Percentiles rank a stretch among this genome's conserved stretches.
phyloP scores from a whole-genome alignment of 2,329 filamentous ascomycete species.

The Talaromyces funiculosus region DNA sequence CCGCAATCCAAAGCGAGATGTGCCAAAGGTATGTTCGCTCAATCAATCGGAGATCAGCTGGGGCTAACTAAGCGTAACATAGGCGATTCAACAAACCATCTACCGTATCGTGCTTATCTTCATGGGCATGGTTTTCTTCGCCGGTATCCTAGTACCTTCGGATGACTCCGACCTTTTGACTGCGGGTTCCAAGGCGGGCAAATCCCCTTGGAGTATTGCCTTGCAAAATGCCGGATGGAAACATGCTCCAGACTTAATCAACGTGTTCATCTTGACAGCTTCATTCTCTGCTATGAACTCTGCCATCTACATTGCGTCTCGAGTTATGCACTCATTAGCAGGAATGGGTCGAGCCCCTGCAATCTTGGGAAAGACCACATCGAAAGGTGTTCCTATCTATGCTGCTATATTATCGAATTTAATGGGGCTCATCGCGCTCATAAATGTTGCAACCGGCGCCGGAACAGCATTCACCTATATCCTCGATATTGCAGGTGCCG shows the following conservation, averaged over 20 bases:
- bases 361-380: conserved; percentile 37
- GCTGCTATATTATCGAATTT: conserved; percentile 39
- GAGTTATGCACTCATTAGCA: conserved; percentile 62
- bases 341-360: conserved; percentile 40
- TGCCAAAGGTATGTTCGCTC: conserved; percentile 43
- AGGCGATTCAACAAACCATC: conserved; percentile 48
- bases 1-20: conserved; percentile 63
- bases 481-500: conserved; percentile 27
- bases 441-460: conserved; percentile 59
- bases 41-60: background rate
- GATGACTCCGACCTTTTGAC: conserved; percentile 51
- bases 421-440: conserved; percentile 61
- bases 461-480: conserved; percentile 51
- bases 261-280: conserved; percentile 36
- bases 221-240: conserved; percentile 30
- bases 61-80: background rate
- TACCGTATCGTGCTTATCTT: conserved; percentile 64
- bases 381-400: conserved; percentile 39
- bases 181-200: conserved; percentile 27
- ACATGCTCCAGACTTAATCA: conserved; percentile 34
- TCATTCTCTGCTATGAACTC: conserved; percentile 39
- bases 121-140: conserved; percentile 51
- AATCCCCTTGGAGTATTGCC: conserved; percentile 40
- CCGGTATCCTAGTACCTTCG: conserved; percentile 65
- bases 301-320: conserved; percentile 47